Evolutionary conservation across 306 rosid genomes (phyloP).

Genomic region (Coriaria nepalensis): DNA sequence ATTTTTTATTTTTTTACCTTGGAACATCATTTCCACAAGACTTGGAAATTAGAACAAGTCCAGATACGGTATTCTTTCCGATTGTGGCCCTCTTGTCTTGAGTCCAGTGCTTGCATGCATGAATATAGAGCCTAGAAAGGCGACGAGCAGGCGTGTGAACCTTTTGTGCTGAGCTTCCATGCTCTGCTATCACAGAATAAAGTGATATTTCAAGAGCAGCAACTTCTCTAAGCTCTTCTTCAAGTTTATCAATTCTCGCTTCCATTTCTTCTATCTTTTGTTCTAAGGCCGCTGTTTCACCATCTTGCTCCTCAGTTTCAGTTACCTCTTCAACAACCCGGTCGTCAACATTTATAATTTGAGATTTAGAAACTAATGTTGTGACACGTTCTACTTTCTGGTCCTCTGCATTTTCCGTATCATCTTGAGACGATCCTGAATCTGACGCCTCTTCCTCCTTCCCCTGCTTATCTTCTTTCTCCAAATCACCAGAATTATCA

Average conservation of each 20-base stretch:
- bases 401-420: constrained; percentile 39
- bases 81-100: constrained; percentile 52
- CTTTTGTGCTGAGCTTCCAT: constrained; percentile 93
- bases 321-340: constrained; percentile 31
- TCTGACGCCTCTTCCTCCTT: constrained; percentile 64
- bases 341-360: constrained; percentile 20
- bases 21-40: constrained; percentile 95
- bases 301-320: constrained; percentile 36
- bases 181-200: constrained; percentile 85
- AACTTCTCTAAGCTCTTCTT: constrained; percentile 95
- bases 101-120: constrained; percentile 79
- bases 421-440: constrained; percentile 66
- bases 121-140: constrained; percentile 75
- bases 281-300: constrained; percentile 24
- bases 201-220: constrained; percentile 95
- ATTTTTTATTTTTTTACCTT: too few relatives aligned
- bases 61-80: constrained; percentile 71
- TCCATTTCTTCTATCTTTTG: constrained; percentile 67
- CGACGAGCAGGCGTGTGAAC: constrained; percentile 98
- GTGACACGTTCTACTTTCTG: constrained; percentile 45
- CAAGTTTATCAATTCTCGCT: constrained; percentile 60
- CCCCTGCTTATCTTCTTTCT: constrained; percentile 42
- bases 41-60: constrained; percentile 78
- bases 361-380: constrained; percentile 8
- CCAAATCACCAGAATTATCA: constrained; percentile 40